phyloP scores from a whole-genome alignment of 768 basidiomycete genomes.

The Tylopilus subfusipes region DNA sequence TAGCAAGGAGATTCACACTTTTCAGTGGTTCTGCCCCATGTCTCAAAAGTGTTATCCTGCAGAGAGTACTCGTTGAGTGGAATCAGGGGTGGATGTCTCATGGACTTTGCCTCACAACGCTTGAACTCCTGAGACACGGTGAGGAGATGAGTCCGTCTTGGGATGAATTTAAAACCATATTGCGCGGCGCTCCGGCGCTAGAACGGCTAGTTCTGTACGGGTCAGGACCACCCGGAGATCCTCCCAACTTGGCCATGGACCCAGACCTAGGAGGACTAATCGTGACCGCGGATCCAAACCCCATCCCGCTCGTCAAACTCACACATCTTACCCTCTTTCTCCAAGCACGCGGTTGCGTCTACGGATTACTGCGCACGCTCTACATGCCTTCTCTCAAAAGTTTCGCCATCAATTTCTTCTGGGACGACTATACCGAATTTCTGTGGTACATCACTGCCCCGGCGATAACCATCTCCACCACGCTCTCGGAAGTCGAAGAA shows the following conservation, averaged over 20 bases:
- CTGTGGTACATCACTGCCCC: slow-evolving; percentile 35
- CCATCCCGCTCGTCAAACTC: no score
- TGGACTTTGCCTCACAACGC: slow-evolving; percentile 35
- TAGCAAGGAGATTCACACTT: slow-evolving; percentile 40
- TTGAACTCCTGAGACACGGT: slow-evolving; percentile 60
- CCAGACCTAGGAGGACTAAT: neutral
- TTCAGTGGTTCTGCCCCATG: slow-evolving; percentile 51
- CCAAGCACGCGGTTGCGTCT: no score
- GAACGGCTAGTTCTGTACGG: slow-evolving; percentile 46
- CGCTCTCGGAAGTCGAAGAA: slow-evolving; percentile 31
- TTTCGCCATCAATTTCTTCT: no score
- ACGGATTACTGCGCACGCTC: no score
- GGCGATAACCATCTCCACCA: slow-evolving; percentile 14
- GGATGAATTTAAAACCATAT: slow-evolving; percentile 45
- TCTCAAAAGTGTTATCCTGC: slow-evolving; percentile 45
- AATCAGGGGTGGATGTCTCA: slow-evolving; percentile 30
- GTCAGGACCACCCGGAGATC: slow-evolving; percentile 44
- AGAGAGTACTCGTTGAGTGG: slow-evolving; percentile 71
- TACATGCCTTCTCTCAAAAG: no score
- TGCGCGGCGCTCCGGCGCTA: slow-evolving; percentile 51
- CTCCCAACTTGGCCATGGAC: slow-evolving; percentile 42
- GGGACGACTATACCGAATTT: slow-evolving; percentile 43
- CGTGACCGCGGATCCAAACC: no score
- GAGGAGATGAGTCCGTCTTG: slow-evolving; percentile 60
- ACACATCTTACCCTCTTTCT: no score